These are phyloP conservation scores for Serendipita sp. DNA, from an alignment of 1,284 basidiomycete genomes.

Conservation along the genomic window DNA sequence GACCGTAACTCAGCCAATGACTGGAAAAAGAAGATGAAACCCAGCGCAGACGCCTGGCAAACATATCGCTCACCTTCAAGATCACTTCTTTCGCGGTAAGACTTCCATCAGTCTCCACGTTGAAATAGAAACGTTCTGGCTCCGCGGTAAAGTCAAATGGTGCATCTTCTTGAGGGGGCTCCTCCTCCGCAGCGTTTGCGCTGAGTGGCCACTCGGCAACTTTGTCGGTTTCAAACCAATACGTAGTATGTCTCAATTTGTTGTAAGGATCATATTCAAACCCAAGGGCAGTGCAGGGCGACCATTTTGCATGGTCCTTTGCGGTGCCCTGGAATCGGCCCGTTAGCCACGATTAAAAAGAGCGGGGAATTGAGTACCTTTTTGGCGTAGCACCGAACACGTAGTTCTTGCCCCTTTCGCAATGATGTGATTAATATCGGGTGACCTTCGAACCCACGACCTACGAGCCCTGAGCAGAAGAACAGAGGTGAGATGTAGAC, in stretches of 20 bases:
- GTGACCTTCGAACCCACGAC: slow-evolving; percentile 44
- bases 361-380: slow-evolving; percentile 40
- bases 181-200: slow-evolving; percentile 71
- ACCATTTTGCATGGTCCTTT: slow-evolving; percentile 99
- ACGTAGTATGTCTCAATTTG: slow-evolving; percentile 86
- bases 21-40: background rate
- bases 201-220: slow-evolving; percentile 73
- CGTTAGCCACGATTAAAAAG: background rate
- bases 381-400: slow-evolving; percentile 77
- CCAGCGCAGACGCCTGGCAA: background rate
- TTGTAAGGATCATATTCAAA: slow-evolving; percentile 99
- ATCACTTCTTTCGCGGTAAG: slow-evolving; percentile 80
- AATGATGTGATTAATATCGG: slow-evolving; percentile 87
- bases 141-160: slow-evolving; percentile 78
- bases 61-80: slow-evolving; percentile 43
- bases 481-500: slow-evolving; percentile 15
- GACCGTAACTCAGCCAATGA: background rate
- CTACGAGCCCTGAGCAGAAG: slow-evolving; percentile 1
- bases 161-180: slow-evolving; percentile 62
- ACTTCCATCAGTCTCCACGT: slow-evolving; percentile 84
- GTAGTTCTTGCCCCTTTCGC: slow-evolving; percentile 86
- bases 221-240: slow-evolving; percentile 84
- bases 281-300: slow-evolving; percentile 84
- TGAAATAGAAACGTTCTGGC: slow-evolving; percentile 79
- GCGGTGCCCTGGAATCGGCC: slow-evolving; percentile 62